Conservation (phyloP, 495 filamentous ascomycete genomes). For the Entonaema liquescens region DNA sequence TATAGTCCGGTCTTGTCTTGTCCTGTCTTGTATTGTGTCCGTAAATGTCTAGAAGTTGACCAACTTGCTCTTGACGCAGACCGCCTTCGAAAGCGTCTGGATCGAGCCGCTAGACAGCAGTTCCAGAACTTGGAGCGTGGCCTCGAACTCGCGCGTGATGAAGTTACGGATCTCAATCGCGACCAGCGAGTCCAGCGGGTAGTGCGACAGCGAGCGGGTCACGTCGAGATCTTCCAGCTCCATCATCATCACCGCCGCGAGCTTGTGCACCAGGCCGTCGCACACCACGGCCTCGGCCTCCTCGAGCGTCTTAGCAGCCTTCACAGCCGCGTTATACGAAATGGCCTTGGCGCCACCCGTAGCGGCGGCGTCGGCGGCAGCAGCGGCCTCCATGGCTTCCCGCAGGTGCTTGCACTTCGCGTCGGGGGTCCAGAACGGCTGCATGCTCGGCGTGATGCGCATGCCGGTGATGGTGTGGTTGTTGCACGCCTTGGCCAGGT, state of each 20-base stretch:
- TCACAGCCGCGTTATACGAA: conserved; percentile 55
- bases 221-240: conserved; percentile 62
- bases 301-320: conserved; percentile 50
- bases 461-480: conserved; percentile 62
- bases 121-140: conserved; percentile 64
- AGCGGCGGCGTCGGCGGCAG: conserved; percentile 47
- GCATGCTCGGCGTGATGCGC: conserved; percentile 55
- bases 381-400: conserved; percentile 55
- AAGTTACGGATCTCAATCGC: conserved; percentile 64
- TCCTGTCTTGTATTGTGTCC: too few relatives aligned
- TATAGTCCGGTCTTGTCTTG: too few relatives aligned
- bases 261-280: conserved; percentile 56
- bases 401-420: conserved; percentile 62
- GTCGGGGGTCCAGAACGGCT: conserved; percentile 61
- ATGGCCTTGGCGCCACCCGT: conserved; percentile 39
- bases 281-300: conserved; percentile 59
- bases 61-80: conserved; percentile 61
- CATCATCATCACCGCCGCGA: conserved; percentile 60
- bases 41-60: conserved; percentile 41
- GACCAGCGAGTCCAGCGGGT: conserved; percentile 63
- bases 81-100: conserved; percentile 57
- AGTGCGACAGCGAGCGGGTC: conserved; percentile 56
- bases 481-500: conserved; percentile 50
- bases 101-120: conserved; percentile 59
- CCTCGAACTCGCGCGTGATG: conserved; percentile 59